A percentile compares a stretch with the other conserved stretches of the same genome.
These are phyloP conservation scores for Phytopythium mirpurense DNA, from an alignment of 352 stramenopile genomes.

Conservation along the genomic window DNA sequence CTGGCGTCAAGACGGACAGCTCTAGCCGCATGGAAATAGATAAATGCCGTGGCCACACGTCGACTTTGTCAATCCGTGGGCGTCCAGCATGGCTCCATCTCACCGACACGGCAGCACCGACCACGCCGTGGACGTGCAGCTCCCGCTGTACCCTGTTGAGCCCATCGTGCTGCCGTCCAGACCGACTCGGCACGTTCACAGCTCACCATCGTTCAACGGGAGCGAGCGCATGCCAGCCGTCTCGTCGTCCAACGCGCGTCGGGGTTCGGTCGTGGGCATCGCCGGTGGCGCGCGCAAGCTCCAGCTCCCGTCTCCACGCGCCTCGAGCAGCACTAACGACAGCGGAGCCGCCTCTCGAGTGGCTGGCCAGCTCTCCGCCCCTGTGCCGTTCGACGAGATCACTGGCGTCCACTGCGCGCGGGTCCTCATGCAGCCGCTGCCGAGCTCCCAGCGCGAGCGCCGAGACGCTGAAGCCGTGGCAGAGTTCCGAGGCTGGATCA, in stretches of 20 bases:
- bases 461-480: slow-evolving; percentile 14
- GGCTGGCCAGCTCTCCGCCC: slow-evolving; percentile 14
- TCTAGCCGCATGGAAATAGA: not conserved
- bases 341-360: not conserved
- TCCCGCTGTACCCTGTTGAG: slow-evolving; percentile 3
- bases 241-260: slow-evolving; percentile 5
- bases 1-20: too few species aligned
- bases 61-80: not conserved
- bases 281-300: not conserved
- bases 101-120: not conserved
- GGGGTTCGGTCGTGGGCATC: slow-evolving; percentile 4
- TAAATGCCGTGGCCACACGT: not conserved
- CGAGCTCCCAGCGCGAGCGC: slow-evolving; percentile 9
- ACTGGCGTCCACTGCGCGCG: slow-evolving; percentile 21
- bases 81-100: not conserved
- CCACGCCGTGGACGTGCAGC: not conserved
- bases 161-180: not conserved
- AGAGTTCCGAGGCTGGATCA: slow-evolving; percentile 27
- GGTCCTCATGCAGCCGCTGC: slow-evolving; percentile 22
- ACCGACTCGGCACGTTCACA: not conserved
- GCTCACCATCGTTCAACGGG: not conserved
- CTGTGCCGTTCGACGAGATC: slow-evolving; percentile 44
- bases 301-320: not conserved
- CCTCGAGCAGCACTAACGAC: not conserved
- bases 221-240: not conserved